These are phyloP conservation scores for Cadophora gregata DNA, from an alignment of 2,329 filamentous ascomycete genomes.

Conservation along the genomic window DNA sequence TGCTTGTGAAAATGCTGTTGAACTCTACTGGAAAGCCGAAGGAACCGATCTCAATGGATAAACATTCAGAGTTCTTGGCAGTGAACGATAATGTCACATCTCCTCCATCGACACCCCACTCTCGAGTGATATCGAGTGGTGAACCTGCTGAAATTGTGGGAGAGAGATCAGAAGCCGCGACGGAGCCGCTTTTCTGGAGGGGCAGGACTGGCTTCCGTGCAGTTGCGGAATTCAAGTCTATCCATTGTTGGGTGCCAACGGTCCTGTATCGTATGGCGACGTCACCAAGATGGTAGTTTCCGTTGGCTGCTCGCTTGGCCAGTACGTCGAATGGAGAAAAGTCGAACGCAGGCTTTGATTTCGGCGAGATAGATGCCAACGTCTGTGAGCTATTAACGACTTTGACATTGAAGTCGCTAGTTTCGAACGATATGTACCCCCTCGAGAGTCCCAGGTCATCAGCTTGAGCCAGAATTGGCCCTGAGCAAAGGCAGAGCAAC, in stretches of 20 bases:
- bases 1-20: slow-evolving; percentile 65
- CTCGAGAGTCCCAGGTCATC: slow-evolving; percentile 11
- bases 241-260: slow-evolving; percentile 50
- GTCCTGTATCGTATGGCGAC: slow-evolving; percentile 61
- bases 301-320: slow-evolving; percentile 52
- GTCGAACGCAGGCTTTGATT: slow-evolving; percentile 51
- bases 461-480: background rate
- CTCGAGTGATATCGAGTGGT: slow-evolving; percentile 54
- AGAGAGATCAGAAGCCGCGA: slow-evolving; percentile 50
- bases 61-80: slow-evolving; percentile 51
- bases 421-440: slow-evolving; percentile 26
- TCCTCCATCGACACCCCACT: slow-evolving; percentile 55
- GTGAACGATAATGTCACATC: slow-evolving; percentile 60
- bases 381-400: slow-evolving; percentile 54
- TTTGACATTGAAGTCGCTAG: slow-evolving; percentile 48
- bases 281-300: slow-evolving; percentile 64
- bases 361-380: slow-evolving; percentile 54
- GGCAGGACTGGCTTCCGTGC: slow-evolving; percentile 47
- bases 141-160: slow-evolving; percentile 49
- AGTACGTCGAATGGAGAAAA: slow-evolving; percentile 61
- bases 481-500: background rate
- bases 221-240: slow-evolving; percentile 52
- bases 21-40: slow-evolving; percentile 65
- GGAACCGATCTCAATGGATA: slow-evolving; percentile 58
- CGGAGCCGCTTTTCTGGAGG: slow-evolving; percentile 36